Percentiles rank a stretch among this genome's conserved stretches.
phyloP scores from a whole-genome alignment of 768 basidiomycete species.

The Gyrodon lividus region DNA sequence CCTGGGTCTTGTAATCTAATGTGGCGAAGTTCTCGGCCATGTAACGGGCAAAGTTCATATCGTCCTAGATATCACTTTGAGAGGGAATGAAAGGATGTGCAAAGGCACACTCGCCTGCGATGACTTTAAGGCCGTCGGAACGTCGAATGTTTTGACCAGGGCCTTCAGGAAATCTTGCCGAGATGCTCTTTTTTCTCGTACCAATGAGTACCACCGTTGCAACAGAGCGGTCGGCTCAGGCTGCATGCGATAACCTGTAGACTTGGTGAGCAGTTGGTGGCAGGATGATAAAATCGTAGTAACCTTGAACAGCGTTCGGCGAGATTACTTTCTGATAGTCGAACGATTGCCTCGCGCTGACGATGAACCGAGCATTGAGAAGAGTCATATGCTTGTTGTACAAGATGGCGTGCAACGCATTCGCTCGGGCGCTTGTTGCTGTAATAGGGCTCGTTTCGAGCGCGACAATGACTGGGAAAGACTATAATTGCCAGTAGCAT shows the following conservation, averaged over 20 bases:
- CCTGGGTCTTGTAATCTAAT: constrained; percentile 93
- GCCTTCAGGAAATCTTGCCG: constrained; percentile 87
- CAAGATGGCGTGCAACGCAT: constrained; percentile 73
- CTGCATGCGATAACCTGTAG: constrained; percentile 62
- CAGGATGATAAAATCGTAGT: constrained; percentile 4
- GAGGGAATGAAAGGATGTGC: not conserved
- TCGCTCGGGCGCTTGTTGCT: constrained; percentile 69
- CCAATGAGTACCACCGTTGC: constrained; percentile 87
- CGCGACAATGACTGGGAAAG: constrained; percentile 88
- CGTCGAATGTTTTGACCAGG: constrained; percentile 79
- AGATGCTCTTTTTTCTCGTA: constrained; percentile 85
- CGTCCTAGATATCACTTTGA: constrained; percentile 47
- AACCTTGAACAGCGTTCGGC: constrained; percentile 54
- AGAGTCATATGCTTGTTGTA: constrained; percentile 89
- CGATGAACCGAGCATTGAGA: constrained; percentile 79
- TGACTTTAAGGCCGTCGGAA: constrained; percentile 53
- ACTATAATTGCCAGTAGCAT: constrained; percentile 43
- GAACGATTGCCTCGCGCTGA: constrained; percentile 80
- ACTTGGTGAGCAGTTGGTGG: not conserved
- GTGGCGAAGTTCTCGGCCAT: constrained; percentile 93
- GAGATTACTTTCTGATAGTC: constrained; percentile 72
- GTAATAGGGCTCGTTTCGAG: constrained; percentile 80
- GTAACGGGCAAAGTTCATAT: constrained; percentile 85
- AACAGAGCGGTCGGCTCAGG: constrained; percentile 71
- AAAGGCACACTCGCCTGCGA: constrained; percentile 46